Conservation (phyloP, 352 stramenopile species). For the Phytophthora megakarya region DNA sequence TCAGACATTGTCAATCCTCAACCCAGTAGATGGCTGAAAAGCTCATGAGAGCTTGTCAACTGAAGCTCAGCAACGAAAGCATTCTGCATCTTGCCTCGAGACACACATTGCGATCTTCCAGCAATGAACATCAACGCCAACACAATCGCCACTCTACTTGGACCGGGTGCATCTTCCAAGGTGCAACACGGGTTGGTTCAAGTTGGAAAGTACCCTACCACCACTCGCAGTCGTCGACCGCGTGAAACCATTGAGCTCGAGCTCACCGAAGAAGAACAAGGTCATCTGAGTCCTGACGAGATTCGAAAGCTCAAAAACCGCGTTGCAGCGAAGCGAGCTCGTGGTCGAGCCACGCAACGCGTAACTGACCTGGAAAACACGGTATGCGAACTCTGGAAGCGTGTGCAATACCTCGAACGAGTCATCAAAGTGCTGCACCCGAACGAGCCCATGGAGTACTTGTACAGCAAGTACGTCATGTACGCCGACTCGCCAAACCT, state of each 20-base stretch:
- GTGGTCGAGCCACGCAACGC: slow-evolving; percentile 57
- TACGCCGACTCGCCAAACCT: slow-evolving; percentile 45
- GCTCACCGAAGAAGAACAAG: slow-evolving; percentile 50
- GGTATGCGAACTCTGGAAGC: slow-evolving; percentile 57
- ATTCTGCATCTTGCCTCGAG: slow-evolving; percentile 29
- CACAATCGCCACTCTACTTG: slow-evolving; percentile 32
- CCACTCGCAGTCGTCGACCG: slow-evolving; percentile 38
- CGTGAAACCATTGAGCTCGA: slow-evolving; percentile 59
- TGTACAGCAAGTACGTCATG: slow-evolving; percentile 56
- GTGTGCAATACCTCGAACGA: slow-evolving; percentile 63
- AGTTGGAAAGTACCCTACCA: slow-evolving; percentile 35
- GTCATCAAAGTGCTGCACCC: slow-evolving; percentile 47
- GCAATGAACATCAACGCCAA: slow-evolving; percentile 36
- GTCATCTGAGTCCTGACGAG: slow-evolving; percentile 48
- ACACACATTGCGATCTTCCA: slow-evolving; percentile 15
- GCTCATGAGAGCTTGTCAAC: slow-evolving; percentile 8
- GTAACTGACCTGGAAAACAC: slow-evolving; percentile 54
- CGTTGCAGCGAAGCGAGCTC: slow-evolving; percentile 60
- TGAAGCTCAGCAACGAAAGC: slow-evolving; percentile 5
- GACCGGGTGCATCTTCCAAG: slow-evolving; percentile 25
- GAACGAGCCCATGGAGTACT: slow-evolving; percentile 38
- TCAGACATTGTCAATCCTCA: slow-evolving; percentile 21
- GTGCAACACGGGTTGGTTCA: slow-evolving; percentile 31
- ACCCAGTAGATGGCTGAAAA: slow-evolving; percentile 8
- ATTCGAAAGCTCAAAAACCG: slow-evolving; percentile 77